A percentile compares a stretch with the other conserved stretches of the same genome.
These are phyloP conservation scores for Podospora pseudopauciseta DNA, from an alignment of 495 filamentous ascomycete genomes.

Conservation along the genomic window DNA sequence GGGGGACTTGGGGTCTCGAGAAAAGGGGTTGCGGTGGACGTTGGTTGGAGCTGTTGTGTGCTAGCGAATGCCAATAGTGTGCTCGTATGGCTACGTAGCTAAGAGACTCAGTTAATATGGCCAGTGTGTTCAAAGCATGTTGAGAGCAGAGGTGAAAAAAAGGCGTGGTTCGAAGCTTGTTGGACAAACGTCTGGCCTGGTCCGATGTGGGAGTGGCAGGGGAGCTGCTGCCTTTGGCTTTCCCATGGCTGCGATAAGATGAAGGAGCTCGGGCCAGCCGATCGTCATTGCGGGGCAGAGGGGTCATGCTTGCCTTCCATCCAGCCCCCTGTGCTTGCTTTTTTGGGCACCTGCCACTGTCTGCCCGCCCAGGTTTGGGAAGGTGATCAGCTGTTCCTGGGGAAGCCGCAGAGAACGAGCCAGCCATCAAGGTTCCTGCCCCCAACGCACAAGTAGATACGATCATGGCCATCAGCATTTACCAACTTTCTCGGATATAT, in stretches of 20 bases:
- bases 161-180: neutral
- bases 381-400: neutral
- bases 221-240: neutral
- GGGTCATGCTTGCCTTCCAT: neutral
- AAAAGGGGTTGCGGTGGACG: neutral
- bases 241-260: neutral
- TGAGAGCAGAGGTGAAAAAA: neutral
- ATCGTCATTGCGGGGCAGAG: conserved; percentile 21
- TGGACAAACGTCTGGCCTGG: neutral
- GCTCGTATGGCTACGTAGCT: neutral
- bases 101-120: neutral
- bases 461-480: neutral
- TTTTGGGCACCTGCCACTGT: neutral
- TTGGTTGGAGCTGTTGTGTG: neutral
- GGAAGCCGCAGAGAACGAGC: neutral
- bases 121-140: neutral
- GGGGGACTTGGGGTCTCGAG: neutral
- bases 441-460: too few species aligned
- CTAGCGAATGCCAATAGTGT: neutral
- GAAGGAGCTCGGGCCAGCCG: conserved; percentile 19
- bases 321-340: neutral
- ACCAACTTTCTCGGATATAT: neutral
- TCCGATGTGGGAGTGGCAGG: neutral
- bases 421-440: neutral
- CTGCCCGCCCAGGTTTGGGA: too few species aligned